A percentile compares a stretch with the other conserved stretches of the same genome.
Conservation (phyloP, 345 rosid genomes). For the Rhizophora mangle region DNA sequence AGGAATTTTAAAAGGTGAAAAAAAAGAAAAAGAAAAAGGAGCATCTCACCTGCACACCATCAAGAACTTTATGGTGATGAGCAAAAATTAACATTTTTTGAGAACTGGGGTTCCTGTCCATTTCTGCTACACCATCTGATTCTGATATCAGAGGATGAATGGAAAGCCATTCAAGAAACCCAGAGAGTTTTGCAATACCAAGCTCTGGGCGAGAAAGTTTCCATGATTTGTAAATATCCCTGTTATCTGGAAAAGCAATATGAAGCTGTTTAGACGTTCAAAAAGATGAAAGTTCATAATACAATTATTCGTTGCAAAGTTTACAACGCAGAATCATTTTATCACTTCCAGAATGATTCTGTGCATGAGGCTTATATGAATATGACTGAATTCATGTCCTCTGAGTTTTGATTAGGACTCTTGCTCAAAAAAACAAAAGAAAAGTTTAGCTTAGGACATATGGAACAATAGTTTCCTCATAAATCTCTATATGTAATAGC, state of each 20-base stretch:
- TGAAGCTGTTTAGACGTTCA: neutral
- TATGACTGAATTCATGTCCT: too few species aligned
- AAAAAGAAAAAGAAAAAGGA: neutral
- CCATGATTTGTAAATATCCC: conserved; percentile 23
- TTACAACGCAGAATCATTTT: too few species aligned
- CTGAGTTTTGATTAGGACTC: too few species aligned
- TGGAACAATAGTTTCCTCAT: too few species aligned
- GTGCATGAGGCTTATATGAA: too few species aligned
- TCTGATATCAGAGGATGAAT: conserved; percentile 64
- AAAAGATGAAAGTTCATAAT: too few species aligned
- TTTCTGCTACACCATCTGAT: conserved; percentile 40
- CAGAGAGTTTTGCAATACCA: conserved; percentile 86
- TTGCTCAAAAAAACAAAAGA: too few species aligned
- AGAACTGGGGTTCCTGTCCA: conserved; percentile 40
- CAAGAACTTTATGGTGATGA: conserved; percentile 93
- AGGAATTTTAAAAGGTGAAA: neutral
- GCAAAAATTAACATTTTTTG: conserved; percentile 88
- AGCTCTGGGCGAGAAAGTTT: conserved; percentile 79
- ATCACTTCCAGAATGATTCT: too few species aligned
- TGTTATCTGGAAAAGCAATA: conserved; percentile 40
- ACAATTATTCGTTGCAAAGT: too few species aligned
- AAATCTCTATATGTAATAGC: too few species aligned
- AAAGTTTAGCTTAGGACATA: too few species aligned
- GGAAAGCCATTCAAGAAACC: conserved; percentile 81
- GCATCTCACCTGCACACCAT: conserved; percentile 74